Percentiles rank a stretch among this genome's conserved stretches.
phyloP scores from a whole-genome alignment of 202 grass and related monocot genomes.

The Setaria italica region DNA sequence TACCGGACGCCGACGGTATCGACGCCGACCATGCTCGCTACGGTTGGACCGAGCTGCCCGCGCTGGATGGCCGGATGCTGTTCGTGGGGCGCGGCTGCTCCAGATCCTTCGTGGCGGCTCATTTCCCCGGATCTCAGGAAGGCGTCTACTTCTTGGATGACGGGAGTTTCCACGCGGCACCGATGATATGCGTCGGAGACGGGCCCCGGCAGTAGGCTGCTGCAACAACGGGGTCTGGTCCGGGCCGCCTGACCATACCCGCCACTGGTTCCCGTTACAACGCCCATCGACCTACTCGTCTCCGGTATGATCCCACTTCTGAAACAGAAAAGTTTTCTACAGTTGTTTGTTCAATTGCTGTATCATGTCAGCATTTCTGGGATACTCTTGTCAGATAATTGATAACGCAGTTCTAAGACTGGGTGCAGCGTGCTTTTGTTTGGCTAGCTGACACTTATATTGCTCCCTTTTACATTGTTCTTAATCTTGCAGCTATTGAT shows the following conservation, averaged over 20 bases:
- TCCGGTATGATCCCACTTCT: neutral
- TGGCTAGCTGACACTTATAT: too few relatives aligned
- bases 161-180: neutral
- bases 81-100: conserved; percentile 29
- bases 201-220: neutral
- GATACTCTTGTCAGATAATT: too few relatives aligned
- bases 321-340: too few relatives aligned
- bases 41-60: neutral
- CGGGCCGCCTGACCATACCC: neutral
- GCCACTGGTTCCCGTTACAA: neutral
- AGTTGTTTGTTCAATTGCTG: too few relatives aligned
- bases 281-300: neutral
- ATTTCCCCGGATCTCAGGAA: neutral
- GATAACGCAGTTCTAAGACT: too few relatives aligned
- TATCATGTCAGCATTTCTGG: too few relatives aligned
- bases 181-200: neutral
- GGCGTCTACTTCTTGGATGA: conserved; percentile 16
- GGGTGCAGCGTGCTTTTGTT: too few relatives aligned
- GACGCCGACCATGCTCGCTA: neutral
- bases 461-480: too few relatives aligned
- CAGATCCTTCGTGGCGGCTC: neutral
- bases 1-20: neutral
- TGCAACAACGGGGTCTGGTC: neutral
- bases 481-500: too few relatives aligned
- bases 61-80: neutral